Evolutionary conservation across 2,329 filamentous ascomycete species (phyloP).

Genomic region (Claviceps spartinae): DNA sequence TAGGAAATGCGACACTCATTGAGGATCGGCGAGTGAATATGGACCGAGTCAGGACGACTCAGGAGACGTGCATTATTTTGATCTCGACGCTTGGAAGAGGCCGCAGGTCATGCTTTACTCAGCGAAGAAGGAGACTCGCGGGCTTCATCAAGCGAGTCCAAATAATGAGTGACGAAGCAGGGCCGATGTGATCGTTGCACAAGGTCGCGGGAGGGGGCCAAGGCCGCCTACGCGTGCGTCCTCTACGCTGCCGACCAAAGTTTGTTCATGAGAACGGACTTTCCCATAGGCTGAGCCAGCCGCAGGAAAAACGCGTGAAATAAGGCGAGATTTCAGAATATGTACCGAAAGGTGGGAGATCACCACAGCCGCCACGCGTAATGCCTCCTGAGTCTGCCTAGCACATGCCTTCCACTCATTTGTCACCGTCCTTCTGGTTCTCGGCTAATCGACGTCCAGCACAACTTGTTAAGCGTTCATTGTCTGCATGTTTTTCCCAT

Average conservation of each 20-base stretch:
- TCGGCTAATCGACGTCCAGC: conserved; percentile 4
- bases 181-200: conserved; percentile 6
- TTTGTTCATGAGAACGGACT: too few relatives aligned
- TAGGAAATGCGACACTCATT: not conserved
- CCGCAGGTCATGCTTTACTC: not conserved
- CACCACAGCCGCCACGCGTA: not conserved
- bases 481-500: not conserved
- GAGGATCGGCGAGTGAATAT: not conserved
- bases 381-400: not conserved
- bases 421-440: conserved; percentile 6
- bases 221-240: not conserved
- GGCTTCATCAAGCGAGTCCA: conserved; percentile 6
- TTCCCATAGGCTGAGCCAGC: not conserved
- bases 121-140: not conserved
- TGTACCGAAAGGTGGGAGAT: not conserved
- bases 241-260: not conserved
- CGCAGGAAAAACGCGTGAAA: not conserved
- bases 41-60: not conserved
- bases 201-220: not conserved
- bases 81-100: not conserved
- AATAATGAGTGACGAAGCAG: conserved; percentile 2
- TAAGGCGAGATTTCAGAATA: not conserved
- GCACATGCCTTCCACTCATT: not conserved
- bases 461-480: not conserved
- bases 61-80: not conserved